These are phyloP conservation scores for Diaporthe helianthi DNA, from an alignment of 2,329 filamentous ascomycete species.

Conservation along the genomic window DNA sequence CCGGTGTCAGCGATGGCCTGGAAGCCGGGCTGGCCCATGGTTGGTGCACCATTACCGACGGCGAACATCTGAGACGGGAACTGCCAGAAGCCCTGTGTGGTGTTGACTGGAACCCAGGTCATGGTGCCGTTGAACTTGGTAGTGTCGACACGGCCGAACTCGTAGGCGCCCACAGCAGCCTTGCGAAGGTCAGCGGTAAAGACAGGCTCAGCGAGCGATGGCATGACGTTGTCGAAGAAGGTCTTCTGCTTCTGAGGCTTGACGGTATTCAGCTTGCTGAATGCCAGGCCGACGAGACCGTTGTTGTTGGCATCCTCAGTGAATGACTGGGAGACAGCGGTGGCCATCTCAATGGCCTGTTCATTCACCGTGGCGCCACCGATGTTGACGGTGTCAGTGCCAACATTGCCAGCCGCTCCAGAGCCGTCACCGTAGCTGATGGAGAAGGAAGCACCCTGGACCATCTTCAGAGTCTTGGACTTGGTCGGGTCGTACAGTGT, in stretches of 20 bases:
- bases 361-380: slow-evolving; percentile 66
- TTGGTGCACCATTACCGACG: slow-evolving; percentile 53
- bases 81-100: slow-evolving; percentile 72
- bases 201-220: slow-evolving; percentile 67
- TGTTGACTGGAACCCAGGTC: slow-evolving; percentile 67
- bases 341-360: slow-evolving; percentile 74
- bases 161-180: slow-evolving; percentile 68
- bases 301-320: slow-evolving; percentile 65
- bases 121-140: slow-evolving; percentile 69
- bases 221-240: slow-evolving; percentile 75
- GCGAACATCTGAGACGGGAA: slow-evolving; percentile 64
- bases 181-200: slow-evolving; percentile 75
- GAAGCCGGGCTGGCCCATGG: slow-evolving; percentile 46
- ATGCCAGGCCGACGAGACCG: slow-evolving; percentile 74
- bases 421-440: slow-evolving; percentile 76
- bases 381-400: slow-evolving; percentile 71
- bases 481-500: slow-evolving; percentile 46
- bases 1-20: slow-evolving; percentile 65
- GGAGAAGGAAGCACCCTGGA: slow-evolving; percentile 60
- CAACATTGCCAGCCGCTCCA: slow-evolving; percentile 68
- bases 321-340: slow-evolving; percentile 63
- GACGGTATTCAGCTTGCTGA: slow-evolving; percentile 70
- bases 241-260: slow-evolving; percentile 69
- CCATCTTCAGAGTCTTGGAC: slow-evolving; percentile 45
- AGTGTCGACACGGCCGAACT: slow-evolving; percentile 75